Evolutionary conservation across 2,329 filamentous ascomycete genomes (phyloP), one percentile per base, ranked within the genome.

Genomic region (Botrytis deweyae): DNA sequence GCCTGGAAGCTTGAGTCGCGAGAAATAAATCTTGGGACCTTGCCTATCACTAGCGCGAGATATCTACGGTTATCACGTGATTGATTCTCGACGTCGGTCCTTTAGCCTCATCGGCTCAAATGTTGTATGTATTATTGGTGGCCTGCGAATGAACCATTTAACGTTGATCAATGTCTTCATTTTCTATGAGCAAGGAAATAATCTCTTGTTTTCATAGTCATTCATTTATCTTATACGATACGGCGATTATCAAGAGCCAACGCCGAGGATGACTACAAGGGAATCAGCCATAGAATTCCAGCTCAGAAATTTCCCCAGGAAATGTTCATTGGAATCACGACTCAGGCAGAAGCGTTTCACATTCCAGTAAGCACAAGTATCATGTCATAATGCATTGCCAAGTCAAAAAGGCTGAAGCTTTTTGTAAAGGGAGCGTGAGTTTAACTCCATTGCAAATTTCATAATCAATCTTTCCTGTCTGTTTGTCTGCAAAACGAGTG

Each of bases 11-110:
- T 72, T 40, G 29, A 72, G 49, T 72, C 62, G 70, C 62, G 70
- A 69, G 49, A 72, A 72, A 72, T 72, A 72, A 72, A 67, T 72
- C 62, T 72, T 44, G 62, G 70, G 59, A 58, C 66, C 66, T 69
- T 69, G 49, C 18, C 49, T 33, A 58, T 58, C 49, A 69, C 66
- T 69, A 69, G 66, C 66, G 66, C 52, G 66, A 58, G 46, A 29
- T 58, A 22, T 10, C 12, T 42, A 58, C n/a, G n/a, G 10, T 0
- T 0, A 3, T 69, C 66, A 69, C 66, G 49, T 69, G 66, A 69
- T 44, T n/a, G n/a, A 1, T 20, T 3, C 25, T 29, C 29, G 38
- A 58, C 49, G 66, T 68, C 29, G 20, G 10, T 49, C 20, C n/a
- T 14, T 65, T 10, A 46, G 16, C 64, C 44, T 66, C 33, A 38